Conservation (phyloP, 108 stramenopile genomes). For the Cyclotella choctawhatcheeana region DNA sequence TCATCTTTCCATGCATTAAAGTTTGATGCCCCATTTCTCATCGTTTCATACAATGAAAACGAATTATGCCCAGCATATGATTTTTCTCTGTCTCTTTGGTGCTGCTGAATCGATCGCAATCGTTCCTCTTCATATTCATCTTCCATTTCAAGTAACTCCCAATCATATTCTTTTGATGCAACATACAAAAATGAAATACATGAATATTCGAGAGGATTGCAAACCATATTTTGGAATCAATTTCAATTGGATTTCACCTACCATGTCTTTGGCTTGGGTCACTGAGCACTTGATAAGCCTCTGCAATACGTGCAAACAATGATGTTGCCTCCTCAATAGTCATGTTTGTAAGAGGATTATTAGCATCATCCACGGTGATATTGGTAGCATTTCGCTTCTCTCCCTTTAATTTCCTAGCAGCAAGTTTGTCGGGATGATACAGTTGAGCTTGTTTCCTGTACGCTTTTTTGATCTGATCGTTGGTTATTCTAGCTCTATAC, state of each 20-base stretch:
- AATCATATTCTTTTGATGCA: slow-evolving; percentile 61
- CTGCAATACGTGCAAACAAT: slow-evolving; percentile 72
- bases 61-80: slow-evolving; percentile 11
- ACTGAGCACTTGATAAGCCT: slow-evolving; percentile 72
- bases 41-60: slow-evolving; percentile 41
- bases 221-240: too few species aligned
- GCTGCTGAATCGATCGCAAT: slow-evolving; percentile 17
- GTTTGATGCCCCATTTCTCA: slow-evolving; percentile 40
- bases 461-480: slow-evolving; percentile 69
- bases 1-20: slow-evolving; percentile 48
- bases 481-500: slow-evolving; percentile 48
- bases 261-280: slow-evolving; percentile 48
- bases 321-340: slow-evolving; percentile 63
- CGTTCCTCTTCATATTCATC: slow-evolving; percentile 49
- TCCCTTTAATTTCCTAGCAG: slow-evolving; percentile 30
- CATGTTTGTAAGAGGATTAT: slow-evolving; percentile 34
- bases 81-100: slow-evolving; percentile 15
- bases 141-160: slow-evolving; percentile 57
- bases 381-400: slow-evolving; percentile 12
- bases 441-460: slow-evolving; percentile 77
- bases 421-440: slow-evolving; percentile 77
- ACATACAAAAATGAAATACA: too few species aligned
- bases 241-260: too few species aligned
- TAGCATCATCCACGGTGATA: slow-evolving; percentile 10
- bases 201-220: too few species aligned